A percentile compares a stretch with the other conserved stretches of the same genome.
phyloP scores from a whole-genome alignment of 2,329 filamentous ascomycete species.

The Dactylellina drechsleri region DNA sequence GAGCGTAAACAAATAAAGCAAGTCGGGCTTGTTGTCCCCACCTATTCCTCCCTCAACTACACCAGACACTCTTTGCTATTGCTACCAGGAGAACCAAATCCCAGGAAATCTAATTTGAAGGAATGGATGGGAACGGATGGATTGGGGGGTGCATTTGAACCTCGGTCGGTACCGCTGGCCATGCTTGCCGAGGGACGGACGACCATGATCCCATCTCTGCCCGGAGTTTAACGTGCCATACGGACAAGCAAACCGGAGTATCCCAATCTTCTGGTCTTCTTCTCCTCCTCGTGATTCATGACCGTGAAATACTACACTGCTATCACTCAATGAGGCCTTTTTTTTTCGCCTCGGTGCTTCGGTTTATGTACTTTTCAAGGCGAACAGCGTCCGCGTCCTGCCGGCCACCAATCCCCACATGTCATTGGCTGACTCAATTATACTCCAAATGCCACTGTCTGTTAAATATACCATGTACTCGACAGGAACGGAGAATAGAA shows the following conservation, averaged over 20 bases:
- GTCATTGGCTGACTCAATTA: constrained; percentile 31
- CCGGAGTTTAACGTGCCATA: not conserved
- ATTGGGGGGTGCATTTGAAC: constrained; percentile 26
- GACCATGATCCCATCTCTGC: not conserved
- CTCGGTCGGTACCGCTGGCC: constrained; percentile 51
- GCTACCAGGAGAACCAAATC: not conserved
- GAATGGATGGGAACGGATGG: too few species aligned
- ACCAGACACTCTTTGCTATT: too few species aligned
- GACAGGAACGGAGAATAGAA: too few species aligned
- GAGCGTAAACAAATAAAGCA: constrained; percentile 52
- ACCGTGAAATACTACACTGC: too few species aligned
- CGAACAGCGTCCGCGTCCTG: constrained; percentile 18
- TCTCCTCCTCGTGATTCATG: too few species aligned
- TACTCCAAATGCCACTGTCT: not conserved
- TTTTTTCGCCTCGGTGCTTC: too few species aligned
- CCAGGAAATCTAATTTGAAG: constrained; percentile 13
- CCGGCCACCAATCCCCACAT: constrained; percentile 24
- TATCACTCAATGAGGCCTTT: too few species aligned
- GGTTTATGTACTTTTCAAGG: not conserved
- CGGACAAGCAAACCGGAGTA: too few species aligned
- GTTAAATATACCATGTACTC: not conserved
- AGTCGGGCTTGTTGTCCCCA: constrained; percentile 13
- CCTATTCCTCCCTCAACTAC: not conserved
- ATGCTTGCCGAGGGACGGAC: constrained; percentile 11
- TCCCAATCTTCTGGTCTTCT: too few species aligned